These are phyloP conservation scores for Amphirosellinia nigrospora DNA, from an alignment of 495 filamentous ascomycete genomes.

Conservation along the genomic window DNA sequence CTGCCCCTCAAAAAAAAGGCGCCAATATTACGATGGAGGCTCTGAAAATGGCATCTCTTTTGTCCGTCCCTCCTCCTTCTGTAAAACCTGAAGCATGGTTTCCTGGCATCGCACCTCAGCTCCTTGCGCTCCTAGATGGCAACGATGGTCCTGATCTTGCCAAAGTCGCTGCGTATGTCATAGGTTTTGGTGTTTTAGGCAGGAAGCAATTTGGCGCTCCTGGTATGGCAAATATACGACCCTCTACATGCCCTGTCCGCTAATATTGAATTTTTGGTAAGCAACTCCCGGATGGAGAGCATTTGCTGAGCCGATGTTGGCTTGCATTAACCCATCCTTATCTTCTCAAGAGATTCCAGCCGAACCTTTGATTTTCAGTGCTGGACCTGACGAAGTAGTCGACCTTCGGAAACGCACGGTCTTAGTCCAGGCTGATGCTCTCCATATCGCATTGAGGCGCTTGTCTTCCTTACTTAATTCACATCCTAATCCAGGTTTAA, in stretches of 20 bases:
- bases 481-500: constrained; percentile 76
- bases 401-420: constrained; percentile 48
- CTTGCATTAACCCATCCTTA: constrained; percentile 63
- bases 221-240: constrained; percentile 46
- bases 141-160: constrained; percentile 66
- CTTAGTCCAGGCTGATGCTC: constrained; percentile 50
- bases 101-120: constrained; percentile 66
- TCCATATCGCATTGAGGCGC: constrained; percentile 60
- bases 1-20: constrained; percentile 54
- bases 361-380: constrained; percentile 29
- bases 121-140: constrained; percentile 71
- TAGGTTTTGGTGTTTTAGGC: constrained; percentile 74
- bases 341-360: constrained; percentile 21
- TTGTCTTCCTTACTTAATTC: constrained; percentile 64
- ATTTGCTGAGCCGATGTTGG: constrained; percentile 69
- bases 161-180: constrained; percentile 72
- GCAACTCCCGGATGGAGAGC: constrained; percentile 71
- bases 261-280: constrained; percentile 29
- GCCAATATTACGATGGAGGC: constrained; percentile 75
- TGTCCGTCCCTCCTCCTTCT: constrained; percentile 66
- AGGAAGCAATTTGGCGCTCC: constrained; percentile 71
- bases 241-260: background rate
- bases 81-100: constrained; percentile 67
- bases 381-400: constrained; percentile 41
- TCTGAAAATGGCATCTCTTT: constrained; percentile 67